Base-by-base conservation (phyloP, 2,329 filamentous ascomycete genomes). In the Colletotrichum sp. region DNA sequence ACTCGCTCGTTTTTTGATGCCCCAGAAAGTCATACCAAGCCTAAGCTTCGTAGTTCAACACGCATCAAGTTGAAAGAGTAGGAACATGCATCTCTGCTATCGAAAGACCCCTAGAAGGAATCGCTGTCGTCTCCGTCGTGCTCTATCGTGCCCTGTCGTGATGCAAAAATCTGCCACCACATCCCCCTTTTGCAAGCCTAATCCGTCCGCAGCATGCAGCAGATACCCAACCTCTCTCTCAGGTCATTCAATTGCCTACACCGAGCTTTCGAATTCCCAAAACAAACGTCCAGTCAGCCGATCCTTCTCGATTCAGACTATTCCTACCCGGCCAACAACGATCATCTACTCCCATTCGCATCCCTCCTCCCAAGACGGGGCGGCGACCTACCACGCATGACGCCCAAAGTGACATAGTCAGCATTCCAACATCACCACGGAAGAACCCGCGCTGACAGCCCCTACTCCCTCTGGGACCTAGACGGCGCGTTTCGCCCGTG, bases 311-410 rank as follows among this genome's bases (percentile, higher is more conserved):
- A 34, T 62, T 6, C 2, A 32, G 59, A 62, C 1, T 12, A n/a
- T 30, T 34, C 0, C 19, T n/a, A 15, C 5, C 59, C 19, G n/a
- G 1, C 16, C 0, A 13, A 61, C 0, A 8, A 8, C 57, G 57
- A 61, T 34, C 19, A 5, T 22, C 30, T 9, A 32, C 16, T 8
- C 7, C 12, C 59, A 30, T 13, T 34, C 27, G 19, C 12, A 62
- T n/a, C 19, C n/a, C 30, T 30, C 29, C 59, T 62, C 8, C 32
- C 32, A 7, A 64, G 2, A 11, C 32, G 22, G 29, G 22, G 19
- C 44, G 44, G 15, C 55, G 55, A 57, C 39, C 39, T 44, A 44
- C 19, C 39, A 44, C 39, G 3, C 19, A n/a, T 19, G 39, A 44
- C 39, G 19, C 8, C 39, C 8, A 44, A 44, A 44, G 5, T 39